Conservation (phyloP, 1,139 yeast species). For the Sugiyamaella neomexicana region DNA sequence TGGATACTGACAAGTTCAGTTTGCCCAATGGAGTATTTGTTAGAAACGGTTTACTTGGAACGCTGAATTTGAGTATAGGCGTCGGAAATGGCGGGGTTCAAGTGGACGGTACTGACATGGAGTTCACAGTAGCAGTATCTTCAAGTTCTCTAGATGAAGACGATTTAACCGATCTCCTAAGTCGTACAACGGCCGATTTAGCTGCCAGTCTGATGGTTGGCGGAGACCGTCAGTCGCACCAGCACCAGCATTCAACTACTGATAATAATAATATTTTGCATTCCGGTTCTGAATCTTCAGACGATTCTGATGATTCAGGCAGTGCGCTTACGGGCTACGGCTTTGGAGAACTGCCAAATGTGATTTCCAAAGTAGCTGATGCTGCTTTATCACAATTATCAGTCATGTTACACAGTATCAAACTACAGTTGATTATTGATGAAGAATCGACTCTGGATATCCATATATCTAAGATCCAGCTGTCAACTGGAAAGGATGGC, state of each 20-base stretch:
- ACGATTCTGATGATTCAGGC: slow-evolving; percentile 12
- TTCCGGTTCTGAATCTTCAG: background rate
- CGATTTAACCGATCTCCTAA: slow-evolving; percentile 56
- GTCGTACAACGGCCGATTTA: slow-evolving; percentile 54
- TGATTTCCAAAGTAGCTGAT: slow-evolving; percentile 65
- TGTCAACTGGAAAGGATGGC: slow-evolving; percentile 52
- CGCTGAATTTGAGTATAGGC: slow-evolving; percentile 52
- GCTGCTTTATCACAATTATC: slow-evolving; percentile 65
- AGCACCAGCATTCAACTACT: background rate
- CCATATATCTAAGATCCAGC: slow-evolving; percentile 44
- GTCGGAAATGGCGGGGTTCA: slow-evolving; percentile 60
- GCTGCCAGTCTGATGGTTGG: slow-evolving; percentile 28
- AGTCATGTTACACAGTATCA: slow-evolving; percentile 49
- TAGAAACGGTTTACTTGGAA: slow-evolving; percentile 61
- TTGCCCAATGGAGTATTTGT: slow-evolving; percentile 62
- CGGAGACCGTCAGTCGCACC: background rate
- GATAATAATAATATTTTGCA: background rate
- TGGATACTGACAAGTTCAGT: slow-evolving; percentile 68
- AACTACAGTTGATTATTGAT: slow-evolving; percentile 54
- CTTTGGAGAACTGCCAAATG: slow-evolving; percentile 48
- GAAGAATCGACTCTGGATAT: slow-evolving; percentile 47
- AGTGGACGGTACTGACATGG: slow-evolving; percentile 57
- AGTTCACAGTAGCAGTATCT: slow-evolving; percentile 56
- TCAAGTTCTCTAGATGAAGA: slow-evolving; percentile 27
- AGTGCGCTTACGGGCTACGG: slow-evolving; percentile 32